A percentile compares a stretch with the other conserved stretches of the same genome.
Conservation (phyloP, 2,329 filamentous ascomycete species). For the Penicillium sclerotiorum region DNA sequence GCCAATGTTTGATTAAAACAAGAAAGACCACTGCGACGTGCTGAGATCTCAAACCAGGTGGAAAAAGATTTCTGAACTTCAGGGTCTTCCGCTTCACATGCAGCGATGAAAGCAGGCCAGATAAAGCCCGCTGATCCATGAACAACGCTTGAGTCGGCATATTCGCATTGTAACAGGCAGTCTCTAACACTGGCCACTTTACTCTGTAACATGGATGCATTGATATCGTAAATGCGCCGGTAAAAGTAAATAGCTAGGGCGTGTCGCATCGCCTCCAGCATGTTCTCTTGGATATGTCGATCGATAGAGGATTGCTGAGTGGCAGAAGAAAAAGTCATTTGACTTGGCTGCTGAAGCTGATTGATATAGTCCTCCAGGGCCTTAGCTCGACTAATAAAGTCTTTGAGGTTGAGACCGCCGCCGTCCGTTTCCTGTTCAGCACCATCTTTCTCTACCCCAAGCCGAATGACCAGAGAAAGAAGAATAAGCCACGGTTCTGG, state of each 20-base stretch:
- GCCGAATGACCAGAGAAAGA: constrained; percentile 46
- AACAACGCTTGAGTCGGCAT: constrained; percentile 33
- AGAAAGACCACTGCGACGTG: constrained; percentile 33
- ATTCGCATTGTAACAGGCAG: constrained; percentile 39
- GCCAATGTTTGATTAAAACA: constrained; percentile 32
- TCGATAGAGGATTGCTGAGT: constrained; percentile 14
- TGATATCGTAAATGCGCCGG: constrained; percentile 46
- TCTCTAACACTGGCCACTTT: constrained; percentile 41
- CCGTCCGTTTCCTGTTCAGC: constrained; percentile 21
- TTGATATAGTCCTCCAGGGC: constrained; percentile 10
- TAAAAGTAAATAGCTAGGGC: constrained; percentile 53
- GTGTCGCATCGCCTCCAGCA: constrained; percentile 46
- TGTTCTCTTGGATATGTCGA: constrained; percentile 28
- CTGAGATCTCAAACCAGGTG: constrained; percentile 36
- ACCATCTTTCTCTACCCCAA: constrained; percentile 47
- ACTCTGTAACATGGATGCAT: constrained; percentile 45
- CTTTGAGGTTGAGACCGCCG: constrained; percentile 19
- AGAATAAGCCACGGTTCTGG: constrained; percentile 47
- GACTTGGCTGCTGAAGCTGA: constrained; percentile 10
- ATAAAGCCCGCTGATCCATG: constrained; percentile 43
- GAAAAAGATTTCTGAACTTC: constrained; percentile 40
- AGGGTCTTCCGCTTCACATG: constrained; percentile 44
- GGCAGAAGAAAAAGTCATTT: constrained; percentile 24
- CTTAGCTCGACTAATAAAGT: constrained; percentile 14
- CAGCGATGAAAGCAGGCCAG: constrained; percentile 51